A percentile compares a stretch with the other conserved stretches of the same genome.
These are phyloP conservation scores for Blastobotrys persicus DNA, from an alignment of 1,139 yeast genomes.

Conservation along the genomic window DNA sequence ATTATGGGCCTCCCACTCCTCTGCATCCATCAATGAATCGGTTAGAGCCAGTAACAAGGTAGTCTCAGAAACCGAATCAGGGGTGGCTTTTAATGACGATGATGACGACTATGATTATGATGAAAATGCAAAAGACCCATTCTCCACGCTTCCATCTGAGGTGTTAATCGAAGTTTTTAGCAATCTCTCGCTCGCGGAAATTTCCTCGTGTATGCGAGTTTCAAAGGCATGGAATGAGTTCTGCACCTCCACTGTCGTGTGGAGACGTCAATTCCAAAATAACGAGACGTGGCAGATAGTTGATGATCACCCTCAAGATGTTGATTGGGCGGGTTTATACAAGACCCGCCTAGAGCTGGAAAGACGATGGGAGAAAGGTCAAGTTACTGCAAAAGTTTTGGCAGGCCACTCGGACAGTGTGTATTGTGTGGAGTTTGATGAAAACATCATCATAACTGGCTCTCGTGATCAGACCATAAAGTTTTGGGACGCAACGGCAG, in stretches of 20 bases:
- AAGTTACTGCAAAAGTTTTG: constrained; percentile 27
- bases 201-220: constrained; percentile 24
- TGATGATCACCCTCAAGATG: constrained; percentile 16
- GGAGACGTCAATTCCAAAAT: constrained; percentile 28
- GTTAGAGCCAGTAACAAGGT: constrained; percentile 7
- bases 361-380: constrained; percentile 32
- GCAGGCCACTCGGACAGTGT: constrained; percentile 39
- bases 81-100: constrained; percentile 24
- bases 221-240: constrained; percentile 28
- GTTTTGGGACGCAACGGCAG: constrained; percentile 36
- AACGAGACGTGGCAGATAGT: constrained; percentile 24
- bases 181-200: constrained; percentile 24
- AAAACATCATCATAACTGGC: constrained; percentile 37
- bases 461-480: constrained; percentile 38
- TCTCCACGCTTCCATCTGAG: constrained; percentile 31
- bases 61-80: constrained; percentile 28
- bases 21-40: constrained; percentile 15
- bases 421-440: constrained; percentile 39
- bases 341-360: constrained; percentile 31
- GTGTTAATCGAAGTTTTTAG: constrained; percentile 25
- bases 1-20: constrained; percentile 22
- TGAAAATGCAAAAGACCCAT: constrained; percentile 23
- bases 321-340: constrained; percentile 32
- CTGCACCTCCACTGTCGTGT: constrained; percentile 27
- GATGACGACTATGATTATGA: constrained; percentile 12